Evolutionary conservation across 2,329 filamentous ascomycete species (phyloP), one percentile per base, ranked within the genome.

Genomic region (Fusarium virguliforme): DNA sequence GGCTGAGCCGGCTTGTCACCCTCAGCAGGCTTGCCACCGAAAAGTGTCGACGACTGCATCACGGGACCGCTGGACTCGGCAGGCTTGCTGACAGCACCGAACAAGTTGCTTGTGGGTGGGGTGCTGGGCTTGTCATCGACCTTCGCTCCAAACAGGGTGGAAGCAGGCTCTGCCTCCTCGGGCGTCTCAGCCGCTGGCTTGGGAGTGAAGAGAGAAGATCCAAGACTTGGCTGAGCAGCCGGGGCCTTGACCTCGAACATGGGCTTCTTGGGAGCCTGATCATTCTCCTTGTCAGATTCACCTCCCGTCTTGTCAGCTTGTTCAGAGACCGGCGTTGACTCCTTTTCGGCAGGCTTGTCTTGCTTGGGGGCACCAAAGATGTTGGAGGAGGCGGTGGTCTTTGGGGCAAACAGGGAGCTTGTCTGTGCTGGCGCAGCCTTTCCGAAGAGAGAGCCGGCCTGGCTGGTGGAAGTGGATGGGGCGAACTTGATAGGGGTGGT

Each of bases 401-500:
- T 83, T 8, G 80, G 65, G n/a, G 79, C 75, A 46, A 84, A 83
- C 30, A 81, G 64, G 37, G 79, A 78, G 64, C 75, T 79, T 59
- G 77, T 71, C 53, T 77, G 75, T 37, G 73, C 74, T 30, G 78
- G 73, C 26, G 70, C 72, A 60, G 73, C 15, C 30, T 71, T 75
- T 58, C 80, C 77, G 65, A 83, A 82, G 12, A 79, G 76, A 69
- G 72, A 78, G 35, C 71, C 68, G 38, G 79, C 60, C 32, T 79
- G 75, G 10, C 77, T 62, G 18, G 78, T 59, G 26, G 79, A 58
- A 8, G 77, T 74, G 55, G 77, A 67, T 46, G 83, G 78, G 12
- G 83, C 83, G 74, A 89, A 89, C 75, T 88, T 89, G 76, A 90
- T 87, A 3, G 87, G 87, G 6, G 83, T 83, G 18, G 82, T 84